These are phyloP conservation scores for Mycena olivaceomarginata DNA, from an alignment of 768 basidiomycete species.

Conservation along the genomic window DNA sequence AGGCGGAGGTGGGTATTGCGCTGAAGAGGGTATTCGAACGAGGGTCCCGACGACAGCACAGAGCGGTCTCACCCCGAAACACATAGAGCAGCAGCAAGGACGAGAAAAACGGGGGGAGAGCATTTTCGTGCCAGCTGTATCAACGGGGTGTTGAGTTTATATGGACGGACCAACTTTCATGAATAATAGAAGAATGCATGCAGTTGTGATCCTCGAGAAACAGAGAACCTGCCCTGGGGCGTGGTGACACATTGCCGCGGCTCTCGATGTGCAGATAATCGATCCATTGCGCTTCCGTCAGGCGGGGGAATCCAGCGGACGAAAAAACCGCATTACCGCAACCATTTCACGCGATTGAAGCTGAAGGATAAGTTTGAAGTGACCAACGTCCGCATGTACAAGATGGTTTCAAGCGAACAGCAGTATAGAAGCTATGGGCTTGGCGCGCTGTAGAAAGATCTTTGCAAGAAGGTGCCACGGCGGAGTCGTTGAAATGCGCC, in stretches of 20 bases:
- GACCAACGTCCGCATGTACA: not conserved
- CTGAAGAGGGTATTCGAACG: not conserved
- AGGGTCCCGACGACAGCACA: not conserved
- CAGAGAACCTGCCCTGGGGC: not conserved
- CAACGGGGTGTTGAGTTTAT: constrained; percentile 1
- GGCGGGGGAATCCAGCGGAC: not conserved
- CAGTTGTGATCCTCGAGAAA: constrained; percentile 8
- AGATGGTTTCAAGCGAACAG: not conserved
- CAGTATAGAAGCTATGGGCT: not conserved
- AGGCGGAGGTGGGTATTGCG: constrained; percentile 32
- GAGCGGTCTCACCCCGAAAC: constrained; percentile 26
- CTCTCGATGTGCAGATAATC: not conserved
- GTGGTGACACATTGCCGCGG: constrained; percentile 28
- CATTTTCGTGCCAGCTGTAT: constrained; percentile 25
- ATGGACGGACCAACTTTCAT: not conserved
- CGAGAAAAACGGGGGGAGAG: constrained; percentile 15
- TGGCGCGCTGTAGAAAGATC: not conserved
- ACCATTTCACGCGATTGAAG: not conserved
- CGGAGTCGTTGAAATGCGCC: not conserved
- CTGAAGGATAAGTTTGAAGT: not conserved
- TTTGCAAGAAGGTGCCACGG: not conserved
- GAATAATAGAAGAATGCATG: constrained; percentile 32
- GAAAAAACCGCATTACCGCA: not conserved
- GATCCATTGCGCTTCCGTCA: not conserved
- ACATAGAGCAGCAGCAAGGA: constrained; percentile 29